A percentile compares a stretch with the other conserved stretches of the same genome.
Evolutionary conservation across 768 basidiomycete species (phyloP).

Genomic region (Terana coerulea): DNA sequence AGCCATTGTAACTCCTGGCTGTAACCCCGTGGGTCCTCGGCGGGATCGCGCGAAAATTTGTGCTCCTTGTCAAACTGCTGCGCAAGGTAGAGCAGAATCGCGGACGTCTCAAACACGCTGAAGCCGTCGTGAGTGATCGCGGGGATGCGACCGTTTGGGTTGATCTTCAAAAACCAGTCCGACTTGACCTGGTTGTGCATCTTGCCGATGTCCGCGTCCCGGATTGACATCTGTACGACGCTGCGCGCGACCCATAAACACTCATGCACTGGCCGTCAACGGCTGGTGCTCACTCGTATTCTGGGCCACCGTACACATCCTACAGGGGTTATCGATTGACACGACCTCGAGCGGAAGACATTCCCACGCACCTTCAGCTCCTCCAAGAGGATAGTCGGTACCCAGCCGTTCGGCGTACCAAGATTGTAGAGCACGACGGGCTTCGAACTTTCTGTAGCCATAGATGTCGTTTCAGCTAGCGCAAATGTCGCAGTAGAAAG

Average conservation of each 20-base stretch:
- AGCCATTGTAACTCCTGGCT: conserved; percentile 82
- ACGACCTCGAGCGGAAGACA: no score
- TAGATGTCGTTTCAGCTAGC: not conserved
- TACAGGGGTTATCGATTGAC: not conserved
- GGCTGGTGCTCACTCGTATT: conserved; percentile 37
- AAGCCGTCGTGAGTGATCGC: conserved; percentile 51
- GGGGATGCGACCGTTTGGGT: conserved; percentile 42
- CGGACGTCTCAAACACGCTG: conserved; percentile 69
- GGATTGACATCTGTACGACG: conserved; percentile 20
- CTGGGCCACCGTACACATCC: conserved; percentile 27
- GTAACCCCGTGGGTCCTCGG: conserved; percentile 50
- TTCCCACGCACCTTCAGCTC: conserved; percentile 41
- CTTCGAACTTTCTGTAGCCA: not conserved
- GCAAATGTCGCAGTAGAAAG: not conserved
- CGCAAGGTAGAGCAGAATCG: conserved; percentile 76
- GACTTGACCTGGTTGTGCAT: conserved; percentile 23
- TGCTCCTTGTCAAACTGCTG: conserved; percentile 79
- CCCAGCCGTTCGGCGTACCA: conserved; percentile 44
- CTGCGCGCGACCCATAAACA: no score
- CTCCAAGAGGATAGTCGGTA: conserved; percentile 44
- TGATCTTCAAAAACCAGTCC: conserved; percentile 34
- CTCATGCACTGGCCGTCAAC: no score
- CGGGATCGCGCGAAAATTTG: conserved; percentile 61
- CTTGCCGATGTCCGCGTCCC: conserved; percentile 15
- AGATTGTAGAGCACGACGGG: not conserved